Base-by-base conservation (phyloP, 495 filamentous ascomycete species). In the Penicillium malachiteum region DNA sequence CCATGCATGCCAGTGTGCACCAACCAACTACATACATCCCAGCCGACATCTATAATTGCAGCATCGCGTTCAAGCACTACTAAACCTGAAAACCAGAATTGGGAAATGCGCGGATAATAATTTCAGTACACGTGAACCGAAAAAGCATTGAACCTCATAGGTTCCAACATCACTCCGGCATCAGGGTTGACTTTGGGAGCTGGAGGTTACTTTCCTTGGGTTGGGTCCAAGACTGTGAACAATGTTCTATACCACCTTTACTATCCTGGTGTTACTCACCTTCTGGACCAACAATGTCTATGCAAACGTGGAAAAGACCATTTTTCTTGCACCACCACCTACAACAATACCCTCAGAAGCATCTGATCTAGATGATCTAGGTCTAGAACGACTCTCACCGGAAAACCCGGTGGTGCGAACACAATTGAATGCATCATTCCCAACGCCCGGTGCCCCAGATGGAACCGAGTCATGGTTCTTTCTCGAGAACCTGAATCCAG, bases 221-320 rank as follows among this genome's bases (percentile, higher is more conserved):
- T 26, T 26, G 21, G 21, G 21, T 26, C 21, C 21, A 26, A 26
- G 21, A 26, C 33, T 9, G 26, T 47, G 40, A 11, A 16, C 17
- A 55, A 60, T 65, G 65, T 26, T 51, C 30, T 13, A 37, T 21
- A 16, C 64, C 39, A 57, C 59, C 49, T 37, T 62, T 31, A 48
- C 48, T 13, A 54, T 62, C 38, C 43, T 69, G 39, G 56, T 65
- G 42, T 47, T 73, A 26, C 54, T 75, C 41, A 43, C 70, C 50
- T 47, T 72, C 39, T 62, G 71, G 54, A 56, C 55, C 57, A 51
- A 59, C 31, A 61, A 63, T 18, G 54, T 57, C 37, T 60, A 56
- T 18, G 90, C 83, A 65, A 97, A 98, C 68, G 86, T 88, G 56
- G 94, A 98, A 70, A 98, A 98, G 70, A 80, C 81, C 61, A 91